Base-by-base conservation (phyloP, 352 stramenopile genomes). In the Phytophthora idaei region DNA sequence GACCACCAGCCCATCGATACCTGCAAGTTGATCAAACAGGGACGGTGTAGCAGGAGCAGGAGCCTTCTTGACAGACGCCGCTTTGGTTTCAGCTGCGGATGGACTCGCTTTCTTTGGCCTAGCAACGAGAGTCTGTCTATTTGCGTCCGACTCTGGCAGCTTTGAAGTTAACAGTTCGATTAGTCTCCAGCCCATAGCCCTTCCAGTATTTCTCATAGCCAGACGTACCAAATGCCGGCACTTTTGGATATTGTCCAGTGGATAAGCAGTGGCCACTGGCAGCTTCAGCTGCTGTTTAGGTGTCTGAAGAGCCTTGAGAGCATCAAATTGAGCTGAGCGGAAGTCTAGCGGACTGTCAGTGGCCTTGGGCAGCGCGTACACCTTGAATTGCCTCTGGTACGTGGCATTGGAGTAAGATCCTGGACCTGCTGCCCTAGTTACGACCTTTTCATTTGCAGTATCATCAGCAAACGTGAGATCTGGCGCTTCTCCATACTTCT, bases 201-300 rank as follows among this genome's bases (percentile, higher is more conserved):
- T 25, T 52, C 2, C 36, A 32, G 9, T 21, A 21, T 21, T 21
- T 21, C 25, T 51, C n/a, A 42, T 21, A 37, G 34, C 11, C 10
- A 25, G 34, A 77, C 72, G 10, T 71, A 92, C 82, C 62, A 96
- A 62, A 45, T 83, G 61, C 7, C 89, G 76, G 67, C 88, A 97
- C 57, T 97, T 95, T 61, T 89, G 83, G 39, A 97, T 87, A 59
- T 97, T 97, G 65, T 98, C 90, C 39, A 98, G 73, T 46, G 85
- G 81, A 62, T 65, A 64, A 48, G 66, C 57, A 44, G 49, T 64
- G 2, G 6, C n/a, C n/a, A 78, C 55, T 29, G 73, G 79, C 17
- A 80, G 50, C 32, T 60, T 55, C 12, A 81, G n/a, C 34, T 54
- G 27, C 6, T 67, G 57, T n/a, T 57, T 55, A 25, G 54, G 41